phyloP scores from a whole-genome alignment of 2,329 filamentous ascomycete genomes.

The Aspergillus thermomutatus region DNA sequence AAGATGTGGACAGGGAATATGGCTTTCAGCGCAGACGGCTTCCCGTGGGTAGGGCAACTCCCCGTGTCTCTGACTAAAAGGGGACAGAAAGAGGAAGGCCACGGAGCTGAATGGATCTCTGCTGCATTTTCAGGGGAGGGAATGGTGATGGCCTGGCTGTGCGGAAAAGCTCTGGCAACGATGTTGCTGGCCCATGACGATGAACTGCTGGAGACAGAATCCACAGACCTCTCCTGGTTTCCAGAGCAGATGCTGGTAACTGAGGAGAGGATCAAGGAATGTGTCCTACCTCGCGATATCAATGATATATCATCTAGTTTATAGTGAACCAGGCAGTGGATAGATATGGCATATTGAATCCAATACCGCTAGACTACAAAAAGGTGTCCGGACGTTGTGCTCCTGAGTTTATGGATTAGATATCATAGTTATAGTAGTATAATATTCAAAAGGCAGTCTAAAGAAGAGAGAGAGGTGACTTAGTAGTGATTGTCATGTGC shows the following conservation, averaged over 20 bases:
- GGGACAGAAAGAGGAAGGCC: neutral
- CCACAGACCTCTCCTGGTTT: slow-evolving; percentile 24
- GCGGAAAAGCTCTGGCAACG: slow-evolving; percentile 23
- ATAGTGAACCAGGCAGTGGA: neutral
- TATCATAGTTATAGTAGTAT: no score
- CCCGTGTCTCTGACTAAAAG: slow-evolving; percentile 14
- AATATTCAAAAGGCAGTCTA: no score
- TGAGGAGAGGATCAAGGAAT: slow-evolving; percentile 17
- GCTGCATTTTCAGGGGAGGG: slow-evolving; percentile 30
- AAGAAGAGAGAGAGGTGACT: no score
- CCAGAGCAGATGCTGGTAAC: slow-evolving; percentile 27
- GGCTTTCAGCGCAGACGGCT: slow-evolving; percentile 49
- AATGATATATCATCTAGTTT: neutral
- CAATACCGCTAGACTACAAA: no score
- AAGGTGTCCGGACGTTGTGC: no score
- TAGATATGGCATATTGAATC: no score
- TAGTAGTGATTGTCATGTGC: neutral
- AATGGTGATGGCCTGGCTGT: slow-evolving; percentile 32
- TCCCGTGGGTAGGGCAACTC: slow-evolving; percentile 51
- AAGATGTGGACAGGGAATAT: slow-evolving; percentile 43
- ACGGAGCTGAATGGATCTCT: slow-evolving; percentile 25
- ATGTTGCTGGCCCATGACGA: slow-evolving; percentile 22
- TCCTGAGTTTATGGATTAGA: no score
- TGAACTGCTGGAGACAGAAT: neutral
- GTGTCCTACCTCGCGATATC: slow-evolving; percentile 11